Conservation (phyloP, 2,329 filamentous ascomycete species). For the Claviceps sp. region DNA sequence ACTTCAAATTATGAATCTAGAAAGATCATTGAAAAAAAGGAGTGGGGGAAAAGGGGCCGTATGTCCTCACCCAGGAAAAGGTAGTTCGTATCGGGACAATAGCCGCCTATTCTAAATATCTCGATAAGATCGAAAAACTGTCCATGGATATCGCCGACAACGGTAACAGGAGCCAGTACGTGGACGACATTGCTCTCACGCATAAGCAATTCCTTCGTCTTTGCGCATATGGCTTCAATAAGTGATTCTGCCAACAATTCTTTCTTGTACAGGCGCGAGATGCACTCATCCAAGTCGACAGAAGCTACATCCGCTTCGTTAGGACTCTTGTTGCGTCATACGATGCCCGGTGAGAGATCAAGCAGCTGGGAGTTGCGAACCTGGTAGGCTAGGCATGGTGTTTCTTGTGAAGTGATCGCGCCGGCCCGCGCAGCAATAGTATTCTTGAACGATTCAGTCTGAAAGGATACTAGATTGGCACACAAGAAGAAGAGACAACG, state of each 20-base stretch:
- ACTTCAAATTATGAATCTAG: background rate
- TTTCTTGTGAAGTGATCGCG: constrained; percentile 9
- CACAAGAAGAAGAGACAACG: background rate
- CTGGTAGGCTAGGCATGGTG: constrained; percentile 42
- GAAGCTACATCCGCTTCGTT: constrained; percentile 46
- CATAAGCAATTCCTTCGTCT: constrained; percentile 97
- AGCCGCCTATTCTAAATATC: constrained; percentile 96
- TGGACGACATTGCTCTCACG: constrained; percentile 99
- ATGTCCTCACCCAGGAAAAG: constrained; percentile 66
- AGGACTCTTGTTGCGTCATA: background rate
- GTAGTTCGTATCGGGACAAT: constrained; percentile 96
- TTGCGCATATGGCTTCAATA: constrained; percentile 97
- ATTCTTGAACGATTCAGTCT: no score
- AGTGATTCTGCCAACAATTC: constrained; percentile 94
- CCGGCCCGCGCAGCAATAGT: no score
- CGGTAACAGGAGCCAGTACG: constrained; percentile 86
- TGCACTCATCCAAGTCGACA: constrained; percentile 97
- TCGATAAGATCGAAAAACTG: constrained; percentile 99
- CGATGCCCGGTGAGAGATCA: background rate
- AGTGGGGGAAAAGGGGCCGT: background rate
- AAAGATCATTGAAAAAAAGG: background rate
- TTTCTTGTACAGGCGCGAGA: constrained; percentile 90
- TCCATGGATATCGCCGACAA: constrained; percentile 96
- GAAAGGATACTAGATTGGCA: no score
- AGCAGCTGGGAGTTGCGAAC: constrained; percentile 22